phyloP scores from a whole-genome alignment of 2,329 filamentous ascomycete genomes.

The Torrubiella hemipterigena region DNA sequence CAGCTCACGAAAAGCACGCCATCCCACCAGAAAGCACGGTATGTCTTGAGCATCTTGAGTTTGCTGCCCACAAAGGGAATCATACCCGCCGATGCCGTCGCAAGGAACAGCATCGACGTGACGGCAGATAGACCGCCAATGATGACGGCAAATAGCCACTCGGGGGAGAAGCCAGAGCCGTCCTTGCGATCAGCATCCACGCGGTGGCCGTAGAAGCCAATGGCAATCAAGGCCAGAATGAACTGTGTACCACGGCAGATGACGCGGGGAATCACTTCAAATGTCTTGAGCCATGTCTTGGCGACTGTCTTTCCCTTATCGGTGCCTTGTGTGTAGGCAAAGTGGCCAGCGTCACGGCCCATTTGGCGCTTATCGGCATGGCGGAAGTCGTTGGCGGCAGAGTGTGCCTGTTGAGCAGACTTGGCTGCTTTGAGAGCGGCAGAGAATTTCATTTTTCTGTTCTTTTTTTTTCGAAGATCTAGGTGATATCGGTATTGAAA shows the following conservation, averaged over 20 bases:
- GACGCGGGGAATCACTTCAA: slow-evolving; percentile 34
- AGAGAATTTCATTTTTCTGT: slow-evolving; percentile 16
- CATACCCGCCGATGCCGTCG: slow-evolving; percentile 21
- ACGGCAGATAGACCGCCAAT: slow-evolving; percentile 41
- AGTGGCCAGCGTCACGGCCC: slow-evolving; percentile 18
- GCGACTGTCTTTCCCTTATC: slow-evolving; percentile 27
- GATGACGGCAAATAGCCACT: slow-evolving; percentile 54
- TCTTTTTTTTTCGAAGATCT: neutral
- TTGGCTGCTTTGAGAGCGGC: slow-evolving; percentile 20
- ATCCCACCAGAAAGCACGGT: slow-evolving; percentile 33
- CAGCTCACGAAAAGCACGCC: slow-evolving; percentile 35
- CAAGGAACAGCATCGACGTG: slow-evolving; percentile 33
- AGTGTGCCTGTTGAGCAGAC: slow-evolving; percentile 16
- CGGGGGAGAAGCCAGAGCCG: slow-evolving; percentile 30
- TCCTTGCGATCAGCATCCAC: slow-evolving; percentile 31
- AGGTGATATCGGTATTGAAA: too few species aligned
- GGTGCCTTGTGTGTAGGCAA: slow-evolving; percentile 20
- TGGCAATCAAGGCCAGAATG: slow-evolving; percentile 54
- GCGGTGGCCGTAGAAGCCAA: slow-evolving; percentile 56
- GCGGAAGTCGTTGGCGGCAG: slow-evolving; percentile 17
- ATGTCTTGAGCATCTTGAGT: slow-evolving; percentile 23
- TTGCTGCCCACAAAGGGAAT: slow-evolving; percentile 19
- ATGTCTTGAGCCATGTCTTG: slow-evolving; percentile 31
- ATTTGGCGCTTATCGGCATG: slow-evolving; percentile 20
- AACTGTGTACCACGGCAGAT: slow-evolving; percentile 56